Conservation (phyloP, 768 basidiomycete genomes). For the Suillus tomentosus region DNA sequence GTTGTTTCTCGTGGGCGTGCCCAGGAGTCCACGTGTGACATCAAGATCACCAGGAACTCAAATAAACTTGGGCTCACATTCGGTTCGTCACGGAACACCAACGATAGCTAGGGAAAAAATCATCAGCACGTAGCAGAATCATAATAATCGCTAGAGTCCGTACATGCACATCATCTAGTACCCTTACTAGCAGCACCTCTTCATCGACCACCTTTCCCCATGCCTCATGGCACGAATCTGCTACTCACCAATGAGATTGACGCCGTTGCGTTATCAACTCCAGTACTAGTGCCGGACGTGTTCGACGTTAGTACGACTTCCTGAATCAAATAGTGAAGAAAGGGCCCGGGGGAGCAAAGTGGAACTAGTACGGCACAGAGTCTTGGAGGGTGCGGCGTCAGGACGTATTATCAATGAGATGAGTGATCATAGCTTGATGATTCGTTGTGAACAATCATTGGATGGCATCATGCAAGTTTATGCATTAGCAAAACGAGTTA, state of each 20-base stretch:
- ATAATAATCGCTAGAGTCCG: slow-evolving; percentile 30
- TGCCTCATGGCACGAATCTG: slow-evolving; percentile 72
- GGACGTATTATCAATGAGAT: slow-evolving; percentile 52
- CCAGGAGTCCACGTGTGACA: slow-evolving; percentile 70
- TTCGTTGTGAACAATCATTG: slow-evolving; percentile 79
- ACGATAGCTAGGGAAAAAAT: slow-evolving; percentile 52
- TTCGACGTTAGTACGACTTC: slow-evolving; percentile 66
- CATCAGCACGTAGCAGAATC: slow-evolving; percentile 8
- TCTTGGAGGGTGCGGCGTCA: background rate
- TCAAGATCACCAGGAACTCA: slow-evolving; percentile 43
- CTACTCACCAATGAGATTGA: slow-evolving; percentile 66
- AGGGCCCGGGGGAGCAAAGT: background rate
- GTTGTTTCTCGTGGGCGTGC: slow-evolving; percentile 66
- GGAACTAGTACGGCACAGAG: background rate
- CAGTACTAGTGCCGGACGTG: slow-evolving; percentile 57
- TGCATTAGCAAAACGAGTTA: background rate
- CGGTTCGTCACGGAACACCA: slow-evolving; percentile 84
- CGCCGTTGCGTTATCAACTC: slow-evolving; percentile 84
- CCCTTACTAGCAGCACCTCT: slow-evolving; percentile 68
- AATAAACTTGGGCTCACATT: slow-evolving; percentile 74
- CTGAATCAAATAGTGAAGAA: background rate
- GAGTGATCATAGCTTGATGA: slow-evolving; percentile 72
- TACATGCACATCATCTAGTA: slow-evolving; percentile 82
- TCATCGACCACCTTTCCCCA: slow-evolving; percentile 82
- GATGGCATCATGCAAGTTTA: slow-evolving; percentile 45